Evolutionary conservation across 2,329 filamentous ascomycete species (phyloP).

Genomic region (Fusarium verrucosum): DNA sequence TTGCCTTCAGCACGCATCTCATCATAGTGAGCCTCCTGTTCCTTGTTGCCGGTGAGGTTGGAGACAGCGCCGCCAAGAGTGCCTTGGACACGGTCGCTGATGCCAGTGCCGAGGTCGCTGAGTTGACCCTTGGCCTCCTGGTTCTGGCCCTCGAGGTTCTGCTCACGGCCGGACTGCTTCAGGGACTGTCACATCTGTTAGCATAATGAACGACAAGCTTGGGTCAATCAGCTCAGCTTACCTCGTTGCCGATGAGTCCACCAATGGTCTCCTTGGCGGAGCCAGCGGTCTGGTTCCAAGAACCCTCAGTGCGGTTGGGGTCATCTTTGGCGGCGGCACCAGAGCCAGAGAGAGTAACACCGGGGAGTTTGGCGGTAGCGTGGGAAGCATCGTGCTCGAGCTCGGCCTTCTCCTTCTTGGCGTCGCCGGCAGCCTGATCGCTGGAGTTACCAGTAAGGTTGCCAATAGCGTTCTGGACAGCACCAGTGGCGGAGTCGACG

Average conservation of each 20-base stretch:
- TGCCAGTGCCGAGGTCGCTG: conserved; percentile 73
- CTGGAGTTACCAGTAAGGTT: conserved; percentile 75
- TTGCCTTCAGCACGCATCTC: conserved; percentile 82
- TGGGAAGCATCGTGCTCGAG: conserved; percentile 79
- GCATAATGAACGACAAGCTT: background rate
- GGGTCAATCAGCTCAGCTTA: conserved; percentile 51
- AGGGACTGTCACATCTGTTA: conserved; percentile 59
- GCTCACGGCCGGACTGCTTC: conserved; percentile 76
- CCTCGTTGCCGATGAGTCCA: conserved; percentile 77
- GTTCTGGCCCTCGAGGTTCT: conserved; percentile 82
- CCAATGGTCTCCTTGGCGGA: conserved; percentile 84
- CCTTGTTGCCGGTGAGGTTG: conserved; percentile 75
- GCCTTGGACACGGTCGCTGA: conserved; percentile 73
- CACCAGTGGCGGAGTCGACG: conserved; percentile 76
- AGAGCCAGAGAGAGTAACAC: conserved; percentile 72
- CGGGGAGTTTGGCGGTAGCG: conserved; percentile 76
- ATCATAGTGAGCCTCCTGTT: conserved; percentile 71
- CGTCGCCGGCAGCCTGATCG: conserved; percentile 72
- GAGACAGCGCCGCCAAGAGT: conserved; percentile 76
- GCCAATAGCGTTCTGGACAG: conserved; percentile 76
- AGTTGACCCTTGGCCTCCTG: conserved; percentile 87
- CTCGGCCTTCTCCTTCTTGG: conserved; percentile 71
- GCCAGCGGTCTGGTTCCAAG: conserved; percentile 90
- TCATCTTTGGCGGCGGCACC: conserved; percentile 78
- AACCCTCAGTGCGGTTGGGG: conserved; percentile 74